Evolutionary conservation across 228 moss, liverwort and hornwort species (phyloP).

Genomic region (Sphagnum magellanicum): DNA sequence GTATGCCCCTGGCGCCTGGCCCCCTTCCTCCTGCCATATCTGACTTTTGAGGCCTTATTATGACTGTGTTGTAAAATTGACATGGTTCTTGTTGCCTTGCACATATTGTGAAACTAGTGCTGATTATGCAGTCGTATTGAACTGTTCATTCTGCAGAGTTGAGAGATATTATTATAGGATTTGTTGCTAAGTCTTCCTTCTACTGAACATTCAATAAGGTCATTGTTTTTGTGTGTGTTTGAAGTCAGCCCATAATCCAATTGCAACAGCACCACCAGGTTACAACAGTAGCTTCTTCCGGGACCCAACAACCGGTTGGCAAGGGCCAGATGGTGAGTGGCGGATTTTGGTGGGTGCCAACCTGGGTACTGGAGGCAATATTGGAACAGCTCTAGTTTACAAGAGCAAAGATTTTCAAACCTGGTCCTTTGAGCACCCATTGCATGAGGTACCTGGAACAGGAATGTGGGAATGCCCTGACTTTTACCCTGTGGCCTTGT

Average conservation of each 20-base stretch:
- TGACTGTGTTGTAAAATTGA: no score
- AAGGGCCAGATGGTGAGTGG: slow-evolving; percentile 45
- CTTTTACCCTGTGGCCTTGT: slow-evolving; percentile 54
- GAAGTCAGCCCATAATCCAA: slow-evolving; percentile 33
- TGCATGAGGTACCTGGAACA: slow-evolving; percentile 39
- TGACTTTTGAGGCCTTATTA: no score
- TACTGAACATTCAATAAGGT: no score
- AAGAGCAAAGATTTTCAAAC: slow-evolving; percentile 56
- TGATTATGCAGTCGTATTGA: no score
- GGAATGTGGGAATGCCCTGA: slow-evolving; percentile 97
- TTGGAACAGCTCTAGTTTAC: slow-evolving; percentile 54
- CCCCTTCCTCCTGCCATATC: no score
- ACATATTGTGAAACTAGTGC: no score
- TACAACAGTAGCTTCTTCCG: slow-evolving; percentile 51
- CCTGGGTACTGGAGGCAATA: slow-evolving; percentile 23
- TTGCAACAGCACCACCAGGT: slow-evolving; percentile 26
- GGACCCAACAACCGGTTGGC: slow-evolving; percentile 73
- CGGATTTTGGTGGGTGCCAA: slow-evolving; percentile 32
- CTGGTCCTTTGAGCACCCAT: slow-evolving; percentile 40
- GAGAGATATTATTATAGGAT: no score
- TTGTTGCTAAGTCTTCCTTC: no score
- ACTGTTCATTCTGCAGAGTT: no score
- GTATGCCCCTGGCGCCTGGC: slow-evolving; percentile 1
- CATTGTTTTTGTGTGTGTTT: no score
- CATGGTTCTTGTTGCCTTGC: no score